Evolutionary conservation across 2,329 filamentous ascomycete genomes (phyloP), one percentile per base, ranked within the genome.

Genomic region (Arachnopeziza araneosa): DNA sequence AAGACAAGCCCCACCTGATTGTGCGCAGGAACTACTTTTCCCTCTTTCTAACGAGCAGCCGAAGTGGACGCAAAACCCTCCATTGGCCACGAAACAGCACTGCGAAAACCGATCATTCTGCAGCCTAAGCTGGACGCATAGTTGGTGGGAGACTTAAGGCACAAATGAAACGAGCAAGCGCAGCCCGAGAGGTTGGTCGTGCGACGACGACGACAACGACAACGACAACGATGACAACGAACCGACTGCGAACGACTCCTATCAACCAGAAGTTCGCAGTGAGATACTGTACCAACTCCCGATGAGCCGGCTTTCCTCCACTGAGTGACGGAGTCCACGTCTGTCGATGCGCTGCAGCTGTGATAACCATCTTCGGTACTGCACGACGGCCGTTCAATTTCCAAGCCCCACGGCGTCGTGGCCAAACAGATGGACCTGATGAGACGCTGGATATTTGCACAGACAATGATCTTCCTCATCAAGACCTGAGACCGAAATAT

Each of bases 361-460:
- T 44, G 36, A 44, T 44, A 44, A 6, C 17, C 36, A 44, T 44
- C 36, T 4, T 17, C 36, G 36, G 36, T 19, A 44, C 36, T 44
- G 36, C 36, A 44, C 36, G 17, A 14, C 6, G 36, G 17, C 12
- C 17, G 17, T 49, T 49, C 44, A 17, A 50, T 14, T 22, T n/a
- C 49, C 14, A 48, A 54, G 24, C 48, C 22, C 36, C 22, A 44
- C 36, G 12, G 36, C 36, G 6, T 4, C 6, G 17, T 19, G 36
- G 6, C 36, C 36, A 14, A 44, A 14, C 36, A 14, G 17, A 44
- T 44, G 36, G 36, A 19, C 36, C 36, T 44, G 36, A 44, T 54
- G 54, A 24, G 51, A 52, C 57, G 21, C 24, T 55, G 30, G 24
- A 24, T 30, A 49, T 49, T 55, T 22, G 54, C 54, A 55, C 54